These are phyloP conservation scores for Auricularia cornea DNA, from an alignment of 768 basidiomycete species.

Conservation along the genomic window DNA sequence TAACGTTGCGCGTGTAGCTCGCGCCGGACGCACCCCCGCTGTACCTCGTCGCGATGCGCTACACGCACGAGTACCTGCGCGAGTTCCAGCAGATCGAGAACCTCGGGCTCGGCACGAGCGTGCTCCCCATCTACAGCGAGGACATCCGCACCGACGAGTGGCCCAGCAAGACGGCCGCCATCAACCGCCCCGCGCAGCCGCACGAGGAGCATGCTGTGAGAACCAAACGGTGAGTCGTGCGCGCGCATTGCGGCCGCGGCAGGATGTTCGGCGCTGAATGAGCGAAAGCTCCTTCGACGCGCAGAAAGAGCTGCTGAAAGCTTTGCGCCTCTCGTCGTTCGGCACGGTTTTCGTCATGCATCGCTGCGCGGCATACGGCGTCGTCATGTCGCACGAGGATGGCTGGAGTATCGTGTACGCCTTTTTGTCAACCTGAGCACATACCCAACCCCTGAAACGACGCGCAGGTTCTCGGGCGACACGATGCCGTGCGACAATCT, in stretches of 20 bases:
- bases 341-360: constrained; percentile 67
- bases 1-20: constrained; percentile 36
- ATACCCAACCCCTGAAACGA: constrained; percentile 1
- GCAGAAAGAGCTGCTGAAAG: constrained; percentile 36
- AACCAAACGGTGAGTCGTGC: not conserved
- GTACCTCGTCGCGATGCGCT: constrained; percentile 56
- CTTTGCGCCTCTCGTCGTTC: constrained; percentile 52
- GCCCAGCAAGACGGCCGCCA: not conserved
- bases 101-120: constrained; percentile 41
- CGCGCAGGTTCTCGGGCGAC: constrained; percentile 82
- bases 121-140: not conserved
- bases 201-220: not conserved
- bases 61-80: constrained; percentile 55
- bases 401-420: constrained; percentile 75
- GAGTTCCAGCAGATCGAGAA: constrained; percentile 69
- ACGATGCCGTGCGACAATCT: constrained; percentile 70
- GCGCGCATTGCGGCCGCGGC: not conserved
- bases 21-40: constrained; percentile 53
- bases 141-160: not conserved
- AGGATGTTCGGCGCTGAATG: not conserved
- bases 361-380: constrained; percentile 63
- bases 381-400: constrained; percentile 54
- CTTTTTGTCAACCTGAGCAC: not conserved
- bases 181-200: not conserved
- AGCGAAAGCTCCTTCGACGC: constrained; percentile 34